Conservation (phyloP, 768 basidiomycete genomes). For the Lactarius tabidus region DNA sequence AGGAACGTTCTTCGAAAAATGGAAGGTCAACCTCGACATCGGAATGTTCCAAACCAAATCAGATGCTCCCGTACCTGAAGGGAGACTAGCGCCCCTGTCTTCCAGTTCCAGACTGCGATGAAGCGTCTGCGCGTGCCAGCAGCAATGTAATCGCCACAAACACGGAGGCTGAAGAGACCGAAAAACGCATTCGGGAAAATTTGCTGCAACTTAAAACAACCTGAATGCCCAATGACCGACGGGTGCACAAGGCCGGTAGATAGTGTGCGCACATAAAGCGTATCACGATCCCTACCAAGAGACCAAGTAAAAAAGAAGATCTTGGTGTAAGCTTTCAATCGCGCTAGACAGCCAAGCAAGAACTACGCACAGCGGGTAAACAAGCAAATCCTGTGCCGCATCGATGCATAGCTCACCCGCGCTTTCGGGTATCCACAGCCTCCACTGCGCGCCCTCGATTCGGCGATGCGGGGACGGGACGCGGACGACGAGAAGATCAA, state of each 20-base stretch:
- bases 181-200: background rate
- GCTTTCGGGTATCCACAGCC: background rate
- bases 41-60: background rate
- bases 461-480: conserved; percentile 5
- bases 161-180: background rate
- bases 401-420: conserved; percentile 2
- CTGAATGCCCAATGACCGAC: background rate
- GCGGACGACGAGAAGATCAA: conserved; percentile 10
- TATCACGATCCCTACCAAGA: conserved; percentile 1
- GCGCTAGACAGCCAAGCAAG: background rate
- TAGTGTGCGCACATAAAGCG: conserved; percentile 4
- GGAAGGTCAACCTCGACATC: background rate
- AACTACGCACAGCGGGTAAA: conserved; percentile 11
- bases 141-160: conserved; percentile 13
- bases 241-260: conserved; percentile 6
- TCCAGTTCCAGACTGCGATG: conserved; percentile 22
- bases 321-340: background rate
- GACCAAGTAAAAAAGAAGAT: background rate
- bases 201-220: background rate
- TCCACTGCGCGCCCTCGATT: conserved; percentile 10
- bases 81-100: conserved; percentile 7
- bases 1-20: background rate
- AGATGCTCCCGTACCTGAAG: background rate
- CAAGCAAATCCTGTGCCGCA: conserved; percentile 15
- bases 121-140: background rate